Evolutionary conservation across 2,329 filamentous ascomycete genomes (phyloP).

Genomic region (Cephalotrichum gorgonifer): DNA sequence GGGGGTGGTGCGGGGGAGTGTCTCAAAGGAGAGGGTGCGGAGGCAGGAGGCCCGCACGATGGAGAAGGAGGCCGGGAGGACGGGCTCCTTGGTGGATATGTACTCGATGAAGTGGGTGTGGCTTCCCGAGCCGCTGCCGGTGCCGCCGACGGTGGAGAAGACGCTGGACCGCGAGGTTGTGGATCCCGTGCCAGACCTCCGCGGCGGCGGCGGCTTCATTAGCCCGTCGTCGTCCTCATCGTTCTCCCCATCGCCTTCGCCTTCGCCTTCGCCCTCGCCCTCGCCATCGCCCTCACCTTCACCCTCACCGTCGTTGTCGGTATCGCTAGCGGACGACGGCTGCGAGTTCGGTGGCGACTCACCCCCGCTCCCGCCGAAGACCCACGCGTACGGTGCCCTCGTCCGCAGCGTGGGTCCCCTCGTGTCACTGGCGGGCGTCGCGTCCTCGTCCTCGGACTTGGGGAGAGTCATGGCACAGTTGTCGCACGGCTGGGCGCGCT

Average conservation of each 20-base stretch:
- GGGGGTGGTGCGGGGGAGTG: slow-evolving; percentile 39
- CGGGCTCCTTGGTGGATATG: slow-evolving; percentile 57
- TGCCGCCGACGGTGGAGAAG: slow-evolving; percentile 36
- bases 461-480: slow-evolving; percentile 60
- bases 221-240: too few relatives aligned
- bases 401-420: slow-evolving; percentile 50
- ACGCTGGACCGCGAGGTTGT: slow-evolving; percentile 35
- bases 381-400: slow-evolving; percentile 47
- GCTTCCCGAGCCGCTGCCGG: slow-evolving; percentile 16
- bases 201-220: too few relatives aligned
- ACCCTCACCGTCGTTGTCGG: slow-evolving; percentile 38
- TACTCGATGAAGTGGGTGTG: slow-evolving; percentile 59
- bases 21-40: slow-evolving; percentile 57
- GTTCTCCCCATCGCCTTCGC: too few relatives aligned
- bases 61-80: slow-evolving; percentile 52
- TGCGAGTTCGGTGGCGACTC: slow-evolving; percentile 43
- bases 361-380: slow-evolving; percentile 36
- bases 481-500: slow-evolving; percentile 53
- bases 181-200: slow-evolving; percentile 17
- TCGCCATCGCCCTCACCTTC: too few relatives aligned
- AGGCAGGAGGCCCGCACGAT: slow-evolving; percentile 56
- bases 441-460: slow-evolving; percentile 19
- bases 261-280: too few relatives aligned
- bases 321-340: slow-evolving; percentile 35
- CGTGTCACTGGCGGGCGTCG: slow-evolving; percentile 14